These are phyloP conservation scores for Forsythia suspensa DNA, from an alignment of 257 asterid species.

Conservation along the genomic window DNA sequence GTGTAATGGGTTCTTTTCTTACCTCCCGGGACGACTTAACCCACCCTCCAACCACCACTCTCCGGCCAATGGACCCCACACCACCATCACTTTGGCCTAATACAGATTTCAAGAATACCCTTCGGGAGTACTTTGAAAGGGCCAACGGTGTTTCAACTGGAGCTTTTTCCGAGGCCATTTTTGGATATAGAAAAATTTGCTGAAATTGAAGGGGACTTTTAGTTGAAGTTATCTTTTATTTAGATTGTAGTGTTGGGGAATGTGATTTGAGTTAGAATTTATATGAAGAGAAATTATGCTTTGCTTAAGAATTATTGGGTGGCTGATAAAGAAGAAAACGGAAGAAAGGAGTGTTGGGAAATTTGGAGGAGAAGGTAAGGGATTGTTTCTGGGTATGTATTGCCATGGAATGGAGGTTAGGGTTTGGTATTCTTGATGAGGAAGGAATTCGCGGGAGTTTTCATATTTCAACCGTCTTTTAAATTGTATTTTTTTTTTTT, in stretches of 20 bases:
- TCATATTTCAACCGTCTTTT: conserved; percentile 23
- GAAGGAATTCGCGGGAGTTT: conserved; percentile 72
- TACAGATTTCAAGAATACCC: conserved; percentile 59
- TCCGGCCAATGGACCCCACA: conserved; percentile 51
- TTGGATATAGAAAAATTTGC: not conserved
- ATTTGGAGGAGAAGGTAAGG: not conserved
- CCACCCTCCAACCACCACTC: conserved; percentile 85
- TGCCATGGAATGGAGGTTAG: conserved; percentile 4
- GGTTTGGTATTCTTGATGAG: conserved; percentile 65
- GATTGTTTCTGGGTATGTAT: conserved; percentile 23
- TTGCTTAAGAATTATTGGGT: conserved; percentile 52
- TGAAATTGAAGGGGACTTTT: not conserved
- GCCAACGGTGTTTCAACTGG: conserved; percentile 32
- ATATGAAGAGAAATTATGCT: conserved; percentile 38
- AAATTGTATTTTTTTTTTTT: not conserved
- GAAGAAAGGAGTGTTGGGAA: conserved; percentile 50
- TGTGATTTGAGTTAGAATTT: conserved; percentile 23
- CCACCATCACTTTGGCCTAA: conserved; percentile 57
- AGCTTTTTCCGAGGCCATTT: conserved; percentile 57
- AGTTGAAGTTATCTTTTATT: conserved; percentile 8
- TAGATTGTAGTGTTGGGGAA: conserved; percentile 23
- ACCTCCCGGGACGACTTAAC: conserved; percentile 77
- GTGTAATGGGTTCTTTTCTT: conserved; percentile 38
- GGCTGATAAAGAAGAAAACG: conserved; percentile 36
- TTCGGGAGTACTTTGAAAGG: conserved; percentile 54